A percentile compares a stretch with the other conserved stretches of the same genome.
phyloP scores from a whole-genome alignment of 1,284 basidiomycete genomes.

The Cryptococcus sp. region DNA sequence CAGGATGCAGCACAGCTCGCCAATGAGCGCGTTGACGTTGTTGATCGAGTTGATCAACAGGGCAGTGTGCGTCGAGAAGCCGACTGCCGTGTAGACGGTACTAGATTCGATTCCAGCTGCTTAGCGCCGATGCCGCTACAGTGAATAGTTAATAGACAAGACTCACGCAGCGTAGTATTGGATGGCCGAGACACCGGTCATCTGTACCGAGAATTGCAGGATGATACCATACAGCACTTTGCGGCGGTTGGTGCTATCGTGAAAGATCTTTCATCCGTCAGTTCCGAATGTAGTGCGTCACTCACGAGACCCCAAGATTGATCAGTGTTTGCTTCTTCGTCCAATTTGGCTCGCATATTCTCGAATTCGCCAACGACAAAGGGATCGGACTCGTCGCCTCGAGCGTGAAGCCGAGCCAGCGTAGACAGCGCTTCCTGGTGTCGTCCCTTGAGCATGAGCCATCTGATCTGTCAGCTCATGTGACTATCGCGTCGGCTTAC shows the following conservation, averaged over 20 bases:
- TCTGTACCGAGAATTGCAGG: slow-evolving; percentile 56
- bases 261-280: slow-evolving; percentile 55
- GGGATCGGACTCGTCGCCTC: slow-evolving; percentile 45
- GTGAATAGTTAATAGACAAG: background rate
- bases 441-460: slow-evolving; percentile 63
- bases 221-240: slow-evolving; percentile 56
- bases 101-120: slow-evolving; percentile 5
- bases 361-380: slow-evolving; percentile 53
- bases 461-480: slow-evolving; percentile 57
- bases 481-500: slow-evolving; percentile 15
- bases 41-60: slow-evolving; percentile 66
- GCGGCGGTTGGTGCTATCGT: slow-evolving; percentile 57
- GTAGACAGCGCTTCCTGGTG: slow-evolving; percentile 59
- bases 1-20: slow-evolving; percentile 61
- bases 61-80: slow-evolving; percentile 55
- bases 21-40: slow-evolving; percentile 63
- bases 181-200: slow-evolving; percentile 59
- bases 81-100: slow-evolving; percentile 48
- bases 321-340: slow-evolving; percentile 49
- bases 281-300: background rate
- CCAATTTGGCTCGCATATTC: slow-evolving; percentile 50
- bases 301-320: slow-evolving; percentile 37
- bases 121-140: background rate
- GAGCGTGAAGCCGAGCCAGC: slow-evolving; percentile 67
- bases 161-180: slow-evolving; percentile 57